phyloP scores from a whole-genome alignment of 2,329 filamentous ascomycete species.

The Aspergillus oerlinghausenensis region DNA sequence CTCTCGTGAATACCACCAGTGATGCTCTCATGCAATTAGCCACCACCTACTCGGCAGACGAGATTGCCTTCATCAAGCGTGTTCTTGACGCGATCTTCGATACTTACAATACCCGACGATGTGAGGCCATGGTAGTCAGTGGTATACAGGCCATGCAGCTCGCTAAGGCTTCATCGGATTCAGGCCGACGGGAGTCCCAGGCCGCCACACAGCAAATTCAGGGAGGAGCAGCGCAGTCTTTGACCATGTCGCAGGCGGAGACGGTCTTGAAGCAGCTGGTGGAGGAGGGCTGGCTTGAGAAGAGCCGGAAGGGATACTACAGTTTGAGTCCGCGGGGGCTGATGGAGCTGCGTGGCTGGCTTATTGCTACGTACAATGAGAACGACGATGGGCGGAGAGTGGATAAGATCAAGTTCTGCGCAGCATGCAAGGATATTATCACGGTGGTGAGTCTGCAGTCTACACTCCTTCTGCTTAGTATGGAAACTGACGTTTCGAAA shows the following conservation, averaged over 20 bases:
- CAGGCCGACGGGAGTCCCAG: conserved; percentile 45
- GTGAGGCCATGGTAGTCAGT: conserved; percentile 78
- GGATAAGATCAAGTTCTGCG: conserved; percentile 79
- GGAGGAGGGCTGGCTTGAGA: conserved; percentile 78
- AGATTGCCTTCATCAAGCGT: conserved; percentile 84
- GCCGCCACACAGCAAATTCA: conserved; percentile 33
- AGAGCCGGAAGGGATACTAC: conserved; percentile 67
- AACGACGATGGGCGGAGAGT: conserved; percentile 51
- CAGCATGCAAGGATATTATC: conserved; percentile 83
- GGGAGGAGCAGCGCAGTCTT: conserved; percentile 41
- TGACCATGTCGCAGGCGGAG: conserved; percentile 77
- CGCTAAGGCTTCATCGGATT: conserved; percentile 41
- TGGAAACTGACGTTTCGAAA: conserved; percentile 18
- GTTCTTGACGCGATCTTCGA: conserved; percentile 91
- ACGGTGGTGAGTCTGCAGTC: conserved; percentile 55
- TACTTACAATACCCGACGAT: conserved; percentile 71
- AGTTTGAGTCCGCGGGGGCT: conserved; percentile 70
- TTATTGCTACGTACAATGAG: conserved; percentile 82
- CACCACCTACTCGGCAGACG: conserved; percentile 72
- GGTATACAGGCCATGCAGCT: conserved; percentile 74
- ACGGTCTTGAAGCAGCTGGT: conserved; percentile 64
- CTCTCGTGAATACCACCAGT: conserved; percentile 80
- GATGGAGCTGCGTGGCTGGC: conserved; percentile 79
- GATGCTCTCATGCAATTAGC: conserved; percentile 83
- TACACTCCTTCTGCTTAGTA: background rate